Percentiles rank a stretch among this genome's conserved stretches.
Evolutionary conservation across 208 protist genomes (phyloP).

Genomic region (Borovskyia barvae): DNA sequence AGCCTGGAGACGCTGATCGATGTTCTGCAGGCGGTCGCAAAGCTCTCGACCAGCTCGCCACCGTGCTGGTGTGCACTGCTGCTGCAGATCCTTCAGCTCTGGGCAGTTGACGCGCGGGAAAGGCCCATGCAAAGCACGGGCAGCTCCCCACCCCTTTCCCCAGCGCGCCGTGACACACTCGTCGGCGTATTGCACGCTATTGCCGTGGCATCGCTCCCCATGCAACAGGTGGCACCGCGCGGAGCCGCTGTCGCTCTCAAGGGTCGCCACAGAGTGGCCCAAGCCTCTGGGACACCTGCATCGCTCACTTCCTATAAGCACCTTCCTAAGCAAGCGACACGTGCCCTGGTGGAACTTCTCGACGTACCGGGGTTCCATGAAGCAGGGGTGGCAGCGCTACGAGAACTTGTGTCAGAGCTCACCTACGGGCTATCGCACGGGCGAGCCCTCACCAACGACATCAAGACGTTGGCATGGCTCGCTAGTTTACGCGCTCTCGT

Average conservation of each 20-base stretch:
- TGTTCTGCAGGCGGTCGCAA: conserved; percentile 21
- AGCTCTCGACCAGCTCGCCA: conserved; percentile 1
- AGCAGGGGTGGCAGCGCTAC: not conserved
- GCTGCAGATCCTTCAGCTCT: conserved; percentile 37
- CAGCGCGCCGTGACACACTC: conserved; percentile 8
- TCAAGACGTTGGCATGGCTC: conserved; percentile 24
- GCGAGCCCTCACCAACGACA: conserved; percentile 18
- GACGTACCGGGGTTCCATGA: not conserved
- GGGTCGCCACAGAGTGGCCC: too few species aligned
- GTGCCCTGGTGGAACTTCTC: conserved; percentile 14
- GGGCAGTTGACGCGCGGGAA: not conserved
- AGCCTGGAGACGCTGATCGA: conserved; percentile 23
- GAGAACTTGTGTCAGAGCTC: conserved; percentile 5
- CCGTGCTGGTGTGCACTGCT: conserved; percentile 25
- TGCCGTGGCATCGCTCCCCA: conserved; percentile 18
- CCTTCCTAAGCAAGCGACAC: conserved; percentile 24
- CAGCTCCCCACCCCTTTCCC: not conserved
- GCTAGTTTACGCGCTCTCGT: conserved; percentile 17
- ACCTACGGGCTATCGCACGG: not conserved
- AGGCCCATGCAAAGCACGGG: not conserved
- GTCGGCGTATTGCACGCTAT: conserved; percentile 24
- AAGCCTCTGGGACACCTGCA: too few species aligned
- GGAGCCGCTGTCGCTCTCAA: too few species aligned
- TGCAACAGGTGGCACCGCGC: conserved; percentile 13
- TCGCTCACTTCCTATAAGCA: conserved; percentile 17